These are phyloP conservation scores for Vigna radiata DNA, from an alignment of 306 rosid species.

Conservation along the genomic window DNA sequence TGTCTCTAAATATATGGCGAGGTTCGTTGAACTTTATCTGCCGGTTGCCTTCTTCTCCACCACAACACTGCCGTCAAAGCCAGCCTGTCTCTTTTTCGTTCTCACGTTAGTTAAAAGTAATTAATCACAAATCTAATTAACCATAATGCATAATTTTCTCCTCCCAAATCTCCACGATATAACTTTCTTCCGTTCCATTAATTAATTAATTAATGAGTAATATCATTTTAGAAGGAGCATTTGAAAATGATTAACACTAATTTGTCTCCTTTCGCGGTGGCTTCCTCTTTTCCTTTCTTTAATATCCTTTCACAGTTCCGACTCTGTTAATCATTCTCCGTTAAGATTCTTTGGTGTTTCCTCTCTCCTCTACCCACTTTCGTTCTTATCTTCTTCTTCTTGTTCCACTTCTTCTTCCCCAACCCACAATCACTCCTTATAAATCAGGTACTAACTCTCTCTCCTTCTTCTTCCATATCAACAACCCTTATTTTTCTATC, in stretches of 20 bases:
- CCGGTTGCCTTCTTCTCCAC: constrained; percentile 31
- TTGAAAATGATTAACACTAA: constrained; percentile 45
- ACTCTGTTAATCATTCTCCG: constrained; percentile 46
- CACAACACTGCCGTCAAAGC: constrained; percentile 42
- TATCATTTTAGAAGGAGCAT: not conserved
- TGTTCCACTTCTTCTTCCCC: not conserved
- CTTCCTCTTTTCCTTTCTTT: constrained; percentile 45
- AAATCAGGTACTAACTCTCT: constrained; percentile 51
- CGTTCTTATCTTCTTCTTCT: constrained; percentile 4
- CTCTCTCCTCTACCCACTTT: not conserved
- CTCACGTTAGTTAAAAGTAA: constrained; percentile 1
- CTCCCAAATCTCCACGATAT: not conserved
- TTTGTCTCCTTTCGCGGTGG: constrained; percentile 67
- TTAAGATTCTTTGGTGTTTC: constrained; percentile 52
- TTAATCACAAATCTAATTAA: not conserved
- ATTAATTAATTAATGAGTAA: not conserved
- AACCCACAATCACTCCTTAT: constrained; percentile 29
- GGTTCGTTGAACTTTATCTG: not conserved
- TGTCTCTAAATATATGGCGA: too few relatives aligned
- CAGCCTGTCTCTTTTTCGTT: constrained; percentile 39
- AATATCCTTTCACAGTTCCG: constrained; percentile 27
- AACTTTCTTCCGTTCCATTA: constrained; percentile 8
- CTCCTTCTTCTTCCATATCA: not conserved
- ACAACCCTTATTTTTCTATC: not conserved
- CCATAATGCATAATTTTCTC: constrained; percentile 21